These are phyloP conservation scores for Tetrahymena thermophila DNA, from an alignment of 73 alveolate genomes.

Conservation along the genomic window DNA sequence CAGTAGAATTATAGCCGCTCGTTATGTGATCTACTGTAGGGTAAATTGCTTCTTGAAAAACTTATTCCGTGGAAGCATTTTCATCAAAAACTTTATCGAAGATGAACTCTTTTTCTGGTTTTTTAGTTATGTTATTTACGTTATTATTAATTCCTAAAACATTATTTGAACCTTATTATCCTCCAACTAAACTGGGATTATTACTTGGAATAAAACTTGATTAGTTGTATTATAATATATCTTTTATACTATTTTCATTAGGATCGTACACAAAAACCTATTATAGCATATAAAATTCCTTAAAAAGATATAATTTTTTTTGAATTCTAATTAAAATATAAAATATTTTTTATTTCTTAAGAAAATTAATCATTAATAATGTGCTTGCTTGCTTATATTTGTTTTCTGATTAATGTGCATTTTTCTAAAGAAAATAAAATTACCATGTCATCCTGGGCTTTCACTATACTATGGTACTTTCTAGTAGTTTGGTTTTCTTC, in stretches of 20 bases:
- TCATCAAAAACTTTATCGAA: slow-evolving; percentile 85
- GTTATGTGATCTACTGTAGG: slow-evolving; percentile 81
- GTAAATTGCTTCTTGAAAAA: slow-evolving; percentile 73
- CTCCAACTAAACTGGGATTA: neutral
- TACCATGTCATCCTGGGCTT: neutral
- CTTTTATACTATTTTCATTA: neutral
- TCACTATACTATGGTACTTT: neutral
- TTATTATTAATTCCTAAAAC: neutral
- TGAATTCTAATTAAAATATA: neutral
- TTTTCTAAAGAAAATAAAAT: neutral
- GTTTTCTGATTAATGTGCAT: neutral
- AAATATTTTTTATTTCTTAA: neutral
- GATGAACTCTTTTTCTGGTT: slow-evolving; percentile 51
- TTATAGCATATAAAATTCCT: neutral
- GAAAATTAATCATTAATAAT: neutral
- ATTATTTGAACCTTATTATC: neutral
- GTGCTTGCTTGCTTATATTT: too few relatives aligned
- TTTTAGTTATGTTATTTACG: neutral
- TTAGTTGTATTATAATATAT: neutral
- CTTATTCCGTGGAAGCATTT: slow-evolving; percentile 65
- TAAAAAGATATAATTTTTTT: neutral
- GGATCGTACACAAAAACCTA: neutral
- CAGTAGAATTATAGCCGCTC: slow-evolving; percentile 84
- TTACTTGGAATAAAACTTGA: neutral
- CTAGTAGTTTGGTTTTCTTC: neutral